Evolutionary conservation across 768 basidiomycete species (phyloP).

Genomic region (Lentinula boryana): DNA sequence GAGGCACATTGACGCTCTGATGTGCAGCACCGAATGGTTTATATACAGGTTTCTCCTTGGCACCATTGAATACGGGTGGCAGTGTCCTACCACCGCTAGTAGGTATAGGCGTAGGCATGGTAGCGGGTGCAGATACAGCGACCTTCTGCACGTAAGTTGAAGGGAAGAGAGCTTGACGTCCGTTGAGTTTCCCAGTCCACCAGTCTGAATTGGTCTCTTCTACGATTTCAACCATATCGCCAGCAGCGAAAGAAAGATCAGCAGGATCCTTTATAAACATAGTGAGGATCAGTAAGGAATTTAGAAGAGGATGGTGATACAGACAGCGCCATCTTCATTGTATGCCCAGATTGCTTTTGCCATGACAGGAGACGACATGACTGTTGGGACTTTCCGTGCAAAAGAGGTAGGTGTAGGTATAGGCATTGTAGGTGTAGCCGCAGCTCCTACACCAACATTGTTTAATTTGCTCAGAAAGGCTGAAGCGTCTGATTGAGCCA

Average conservation of each 20-base stretch:
- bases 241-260: constrained; percentile 68
- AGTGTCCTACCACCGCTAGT: constrained; percentile 1
- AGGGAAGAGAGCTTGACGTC: constrained; percentile 69
- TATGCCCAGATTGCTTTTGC: constrained; percentile 61
- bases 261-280: constrained; percentile 47
- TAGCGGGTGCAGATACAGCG: constrained; percentile 12
- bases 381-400: constrained; percentile 8
- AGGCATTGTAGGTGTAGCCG: neutral
- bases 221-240: constrained; percentile 70
- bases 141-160: constrained; percentile 64
- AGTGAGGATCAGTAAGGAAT: neutral
- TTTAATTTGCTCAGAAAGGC: constrained; percentile 42
- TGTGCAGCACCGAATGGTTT: constrained; percentile 14
- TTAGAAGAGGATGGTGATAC: constrained; percentile 1
- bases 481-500: constrained; percentile 38
- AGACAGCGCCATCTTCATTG: constrained; percentile 52
- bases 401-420: constrained; percentile 3
- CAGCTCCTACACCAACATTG: constrained; percentile 8
- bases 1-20: constrained; percentile 11
- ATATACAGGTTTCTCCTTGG: constrained; percentile 9
- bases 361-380: constrained; percentile 23
- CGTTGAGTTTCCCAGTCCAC: constrained; percentile 74
- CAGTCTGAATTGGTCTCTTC: constrained; percentile 76
- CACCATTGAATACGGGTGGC: constrained; percentile 8
- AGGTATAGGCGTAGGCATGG: constrained; percentile 18